Evolutionary conservation across 2,329 filamentous ascomycete species (phyloP).

Genomic region (Aspergillus glaucus): DNA sequence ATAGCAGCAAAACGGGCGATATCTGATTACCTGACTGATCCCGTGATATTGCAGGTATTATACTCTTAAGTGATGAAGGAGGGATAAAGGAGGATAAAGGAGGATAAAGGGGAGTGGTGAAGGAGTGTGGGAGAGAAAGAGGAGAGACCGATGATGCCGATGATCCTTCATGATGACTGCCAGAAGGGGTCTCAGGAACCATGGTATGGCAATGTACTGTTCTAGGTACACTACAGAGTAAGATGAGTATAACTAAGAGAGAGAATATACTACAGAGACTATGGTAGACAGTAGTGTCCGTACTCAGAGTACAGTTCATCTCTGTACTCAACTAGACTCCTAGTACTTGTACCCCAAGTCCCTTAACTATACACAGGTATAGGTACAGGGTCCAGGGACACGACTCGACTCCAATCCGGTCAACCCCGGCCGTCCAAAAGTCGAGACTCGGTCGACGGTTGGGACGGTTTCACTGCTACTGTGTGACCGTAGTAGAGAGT

Average conservation of each 20-base stretch:
- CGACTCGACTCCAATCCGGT: too few species aligned
- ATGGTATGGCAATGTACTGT: not conserved
- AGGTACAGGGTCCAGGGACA: not conserved
- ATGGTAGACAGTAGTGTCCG: too few species aligned
- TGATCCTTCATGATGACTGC: not conserved
- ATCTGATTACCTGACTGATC: constrained; percentile 9
- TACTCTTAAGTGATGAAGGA: not conserved
- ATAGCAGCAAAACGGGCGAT: constrained; percentile 15
- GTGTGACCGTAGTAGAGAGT: too few species aligned
- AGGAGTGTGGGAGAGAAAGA: not conserved
- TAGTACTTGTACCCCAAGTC: not conserved
- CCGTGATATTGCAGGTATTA: too few species aligned
- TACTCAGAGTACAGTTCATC: too few species aligned
- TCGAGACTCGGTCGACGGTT: too few species aligned
- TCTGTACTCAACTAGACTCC: not conserved
- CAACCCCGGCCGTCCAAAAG: too few species aligned
- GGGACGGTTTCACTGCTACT: too few species aligned
- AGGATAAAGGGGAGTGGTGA: not conserved
- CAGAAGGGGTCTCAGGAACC: not conserved
- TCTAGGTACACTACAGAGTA: too few species aligned
- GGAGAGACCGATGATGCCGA: not conserved
- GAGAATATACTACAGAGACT: too few species aligned
- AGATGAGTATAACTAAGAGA: too few species aligned
- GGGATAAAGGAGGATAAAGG: not conserved
- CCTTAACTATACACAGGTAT: not conserved